phyloP scores from a whole-genome alignment of 306 rosid genomes.

The Gastrolobium bilobum region DNA sequence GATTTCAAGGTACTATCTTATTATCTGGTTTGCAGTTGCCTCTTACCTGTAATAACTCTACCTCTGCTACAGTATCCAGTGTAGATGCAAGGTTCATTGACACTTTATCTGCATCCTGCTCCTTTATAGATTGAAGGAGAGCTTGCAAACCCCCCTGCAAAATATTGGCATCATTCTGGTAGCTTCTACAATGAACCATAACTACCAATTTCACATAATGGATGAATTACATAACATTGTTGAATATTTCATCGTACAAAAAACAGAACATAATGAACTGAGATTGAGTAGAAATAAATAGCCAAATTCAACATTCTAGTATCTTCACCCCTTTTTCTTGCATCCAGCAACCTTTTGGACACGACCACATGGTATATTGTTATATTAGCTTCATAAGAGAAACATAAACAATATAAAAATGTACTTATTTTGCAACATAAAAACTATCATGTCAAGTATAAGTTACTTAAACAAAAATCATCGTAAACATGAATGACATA shows the following conservation, averaged over 20 bases:
- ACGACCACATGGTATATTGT: not conserved
- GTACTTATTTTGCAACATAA: not conserved
- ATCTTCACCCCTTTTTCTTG: conserved; percentile 21
- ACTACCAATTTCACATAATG: conserved; percentile 40
- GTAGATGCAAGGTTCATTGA: conserved; percentile 80
- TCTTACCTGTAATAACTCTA: conserved; percentile 84
- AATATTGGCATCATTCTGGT: conserved; percentile 44
- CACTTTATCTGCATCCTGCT: conserved; percentile 86
- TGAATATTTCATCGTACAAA: not conserved
- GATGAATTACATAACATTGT: conserved; percentile 22
- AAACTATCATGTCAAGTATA: conserved; percentile 39
- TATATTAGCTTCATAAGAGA: conserved; percentile 21
- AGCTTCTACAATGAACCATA: conserved; percentile 47
- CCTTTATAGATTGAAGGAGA: conserved; percentile 76
- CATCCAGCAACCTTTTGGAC: not conserved
- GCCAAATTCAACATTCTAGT: conserved; percentile 20
- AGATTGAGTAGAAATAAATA: conserved; percentile 15
- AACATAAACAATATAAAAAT: conserved; percentile 12
- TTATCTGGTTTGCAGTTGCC: conserved; percentile 21
- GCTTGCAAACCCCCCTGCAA: conserved; percentile 82
- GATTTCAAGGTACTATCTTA: conserved; percentile 18
- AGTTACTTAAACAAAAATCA: conserved; percentile 29
- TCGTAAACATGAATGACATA: not conserved
- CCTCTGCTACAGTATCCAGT: conserved; percentile 85
- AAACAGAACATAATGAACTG: conserved; percentile 13